Evolutionary conservation across 495 filamentous ascomycete genomes (phyloP), one percentile per base, ranked within the genome.

Genomic region (Penicillium nucicola): DNA sequence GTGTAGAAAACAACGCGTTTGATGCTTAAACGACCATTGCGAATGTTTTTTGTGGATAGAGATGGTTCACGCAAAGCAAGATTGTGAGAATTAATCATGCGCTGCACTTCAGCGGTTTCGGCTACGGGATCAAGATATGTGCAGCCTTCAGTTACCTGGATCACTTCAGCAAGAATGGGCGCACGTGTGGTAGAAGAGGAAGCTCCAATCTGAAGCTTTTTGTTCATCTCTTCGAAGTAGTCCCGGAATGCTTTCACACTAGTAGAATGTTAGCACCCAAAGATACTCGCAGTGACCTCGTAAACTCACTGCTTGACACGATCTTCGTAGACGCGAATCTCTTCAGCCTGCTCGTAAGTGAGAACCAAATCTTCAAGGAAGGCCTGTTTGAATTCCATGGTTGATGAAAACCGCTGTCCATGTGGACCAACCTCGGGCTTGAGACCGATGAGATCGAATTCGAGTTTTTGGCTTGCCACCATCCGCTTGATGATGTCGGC

Each of bases 1-100:
- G 92, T 96, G 74, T 89, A 97, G 72, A 92, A 89, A 41, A 96
- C 84, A 11, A 84, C 87, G 52, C 89, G 89, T 66, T 86, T 91
- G 64, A 98, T 90, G 43, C 81, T 71, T 37, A 91, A 62, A 57
- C 75, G 77, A 18, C 58, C 55, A 42, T 62, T 67, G 14, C 56
- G 61, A 1, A 64, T 64, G 50, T 67, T 71, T 28, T 58, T 57
- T 34, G 51, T 45, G 23, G 66, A 66, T 28, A 66, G 44, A 3
- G 68, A 58, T 8, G 71, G 62, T 33, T 65, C 75, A 43, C 73
- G 74, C 32, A 51, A 55, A 30, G 69, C 54, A 39, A 85, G 61
- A 60, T 97, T 97, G 70, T 97, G 92, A 12, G 77, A 74, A 62
- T 96, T 92, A 70, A 97, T 86, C 75, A 96, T 84, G 39, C 84